phyloP scores from a whole-genome alignment of 2,329 filamentous ascomycete genomes.

The Colletotrichum paranaense region DNA sequence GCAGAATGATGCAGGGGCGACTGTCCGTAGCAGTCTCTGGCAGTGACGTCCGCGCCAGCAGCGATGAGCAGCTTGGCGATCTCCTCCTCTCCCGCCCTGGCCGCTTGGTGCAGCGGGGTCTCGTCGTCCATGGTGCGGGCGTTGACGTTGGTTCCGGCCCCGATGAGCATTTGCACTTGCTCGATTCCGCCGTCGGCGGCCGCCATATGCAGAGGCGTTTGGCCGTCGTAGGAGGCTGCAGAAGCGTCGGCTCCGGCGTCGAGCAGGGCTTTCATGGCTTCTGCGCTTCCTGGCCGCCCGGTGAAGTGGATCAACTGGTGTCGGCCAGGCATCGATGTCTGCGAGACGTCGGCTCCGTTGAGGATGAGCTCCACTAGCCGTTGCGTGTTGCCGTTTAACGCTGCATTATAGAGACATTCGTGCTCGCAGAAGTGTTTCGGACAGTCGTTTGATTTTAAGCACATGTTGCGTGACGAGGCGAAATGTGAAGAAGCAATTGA shows the following conservation, averaged over 20 bases:
- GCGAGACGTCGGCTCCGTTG: not conserved
- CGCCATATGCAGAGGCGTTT: no score
- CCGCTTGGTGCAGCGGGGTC: no score
- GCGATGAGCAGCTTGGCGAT: not conserved
- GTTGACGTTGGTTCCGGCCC: no score
- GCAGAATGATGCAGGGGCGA: not conserved
- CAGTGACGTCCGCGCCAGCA: no score
- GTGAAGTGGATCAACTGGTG: not conserved
- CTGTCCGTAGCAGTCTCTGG: not conserved
- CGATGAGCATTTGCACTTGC: no score
- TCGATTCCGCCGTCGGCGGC: no score
- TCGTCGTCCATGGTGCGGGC: no score
- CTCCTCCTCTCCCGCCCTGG: no score
- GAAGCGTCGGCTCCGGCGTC: no score
- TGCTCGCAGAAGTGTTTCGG: not conserved
- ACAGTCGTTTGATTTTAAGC: no score
- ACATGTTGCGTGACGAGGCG: not conserved
- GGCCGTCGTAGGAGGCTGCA: no score
- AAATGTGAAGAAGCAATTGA: not conserved
- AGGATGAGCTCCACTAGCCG: not conserved
- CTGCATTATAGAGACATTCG: not conserved
- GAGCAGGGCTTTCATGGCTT: no score
- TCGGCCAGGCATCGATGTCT: not conserved
- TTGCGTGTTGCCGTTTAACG: not conserved
- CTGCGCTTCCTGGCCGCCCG: not conserved